These are phyloP conservation scores for Zygosaccharomyces bailii DNA, from an alignment of 805 yeast genomes.

Conservation along the genomic window DNA sequence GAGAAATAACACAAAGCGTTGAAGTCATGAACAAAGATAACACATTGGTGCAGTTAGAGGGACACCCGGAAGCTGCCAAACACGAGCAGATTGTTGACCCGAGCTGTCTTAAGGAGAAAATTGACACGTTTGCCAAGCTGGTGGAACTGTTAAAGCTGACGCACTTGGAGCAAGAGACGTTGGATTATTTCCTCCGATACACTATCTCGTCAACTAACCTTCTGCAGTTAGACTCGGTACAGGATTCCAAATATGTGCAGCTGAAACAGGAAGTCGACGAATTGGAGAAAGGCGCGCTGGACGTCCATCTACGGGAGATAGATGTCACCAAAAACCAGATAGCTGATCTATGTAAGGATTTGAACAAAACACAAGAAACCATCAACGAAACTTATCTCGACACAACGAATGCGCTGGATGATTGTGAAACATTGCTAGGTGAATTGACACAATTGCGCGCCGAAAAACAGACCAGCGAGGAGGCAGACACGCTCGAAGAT, in stretches of 20 bases:
- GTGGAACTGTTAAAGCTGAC: conserved; percentile 23
- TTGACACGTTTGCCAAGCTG: conserved; percentile 23
- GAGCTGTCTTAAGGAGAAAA: conserved; percentile 15
- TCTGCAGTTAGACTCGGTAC: conserved; percentile 21
- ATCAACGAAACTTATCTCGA: conserved; percentile 26
- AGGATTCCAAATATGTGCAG: conserved; percentile 24
- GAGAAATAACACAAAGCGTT: conserved; percentile 26
- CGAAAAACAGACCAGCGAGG: conserved; percentile 11
- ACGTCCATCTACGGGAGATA: conserved; percentile 21
- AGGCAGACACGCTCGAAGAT: conserved; percentile 9
- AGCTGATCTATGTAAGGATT: conserved; percentile 13
- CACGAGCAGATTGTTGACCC: conserved; percentile 19
- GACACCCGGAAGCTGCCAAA: neutral
- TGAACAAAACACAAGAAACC: conserved; percentile 22
- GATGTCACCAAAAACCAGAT: conserved; percentile 22
- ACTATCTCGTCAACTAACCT: conserved; percentile 26
- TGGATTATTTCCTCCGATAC: conserved; percentile 33
- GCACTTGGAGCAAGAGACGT: conserved; percentile 34
- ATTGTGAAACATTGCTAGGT: conserved; percentile 23
- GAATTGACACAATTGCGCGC: conserved; percentile 21
- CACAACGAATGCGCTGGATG: conserved; percentile 24
- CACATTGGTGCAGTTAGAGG: conserved; percentile 15
- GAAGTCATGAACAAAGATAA: conserved; percentile 23
- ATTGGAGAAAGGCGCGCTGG: conserved; percentile 20
- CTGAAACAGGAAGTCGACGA: conserved; percentile 23